Conservation (phyloP, 1,139 yeast species). For the Diutina scorzettiae region DNA sequence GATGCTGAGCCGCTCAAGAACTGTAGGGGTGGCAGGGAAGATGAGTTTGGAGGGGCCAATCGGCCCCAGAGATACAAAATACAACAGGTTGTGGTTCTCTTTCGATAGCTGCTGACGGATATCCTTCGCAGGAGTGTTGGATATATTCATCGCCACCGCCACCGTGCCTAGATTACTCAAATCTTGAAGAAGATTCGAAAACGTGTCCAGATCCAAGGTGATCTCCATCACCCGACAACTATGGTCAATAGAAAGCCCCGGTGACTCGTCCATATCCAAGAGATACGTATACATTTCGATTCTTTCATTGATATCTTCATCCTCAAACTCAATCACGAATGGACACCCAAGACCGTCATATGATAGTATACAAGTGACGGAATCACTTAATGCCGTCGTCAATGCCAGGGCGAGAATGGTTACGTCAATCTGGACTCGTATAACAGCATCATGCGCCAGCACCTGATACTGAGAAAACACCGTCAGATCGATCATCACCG, state of each 20-base stretch:
- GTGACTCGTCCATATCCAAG: constrained; percentile 27
- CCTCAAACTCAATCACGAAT: constrained; percentile 60
- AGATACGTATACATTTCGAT: constrained; percentile 58
- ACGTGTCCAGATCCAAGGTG: constrained; percentile 52
- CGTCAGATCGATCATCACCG: not conserved
- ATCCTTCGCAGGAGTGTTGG: constrained; percentile 13
- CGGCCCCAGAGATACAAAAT: constrained; percentile 54
- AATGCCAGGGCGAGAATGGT: not conserved
- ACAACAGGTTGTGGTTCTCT: constrained; percentile 19
- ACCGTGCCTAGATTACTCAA: constrained; percentile 52
- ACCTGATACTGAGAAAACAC: not conserved
- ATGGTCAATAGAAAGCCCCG: constrained; percentile 26
- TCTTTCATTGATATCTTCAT: constrained; percentile 52
- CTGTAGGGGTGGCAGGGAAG: constrained; percentile 52
- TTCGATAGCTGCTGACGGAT: constrained; percentile 6
- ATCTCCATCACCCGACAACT: constrained; percentile 46
- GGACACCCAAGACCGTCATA: constrained; percentile 20
- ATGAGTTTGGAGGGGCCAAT: constrained; percentile 60
- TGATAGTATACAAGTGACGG: not conserved
- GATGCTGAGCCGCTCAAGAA: constrained; percentile 37
- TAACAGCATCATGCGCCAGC: not conserved
- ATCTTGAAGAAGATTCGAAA: constrained; percentile 56
- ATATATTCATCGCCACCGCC: constrained; percentile 39
- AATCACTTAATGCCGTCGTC: not conserved
- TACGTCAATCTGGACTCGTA: not conserved